These are phyloP conservation scores for Fonsecaea pedrosoi DNA, from an alignment of 2,329 filamentous ascomycete species.

Conservation along the genomic window DNA sequence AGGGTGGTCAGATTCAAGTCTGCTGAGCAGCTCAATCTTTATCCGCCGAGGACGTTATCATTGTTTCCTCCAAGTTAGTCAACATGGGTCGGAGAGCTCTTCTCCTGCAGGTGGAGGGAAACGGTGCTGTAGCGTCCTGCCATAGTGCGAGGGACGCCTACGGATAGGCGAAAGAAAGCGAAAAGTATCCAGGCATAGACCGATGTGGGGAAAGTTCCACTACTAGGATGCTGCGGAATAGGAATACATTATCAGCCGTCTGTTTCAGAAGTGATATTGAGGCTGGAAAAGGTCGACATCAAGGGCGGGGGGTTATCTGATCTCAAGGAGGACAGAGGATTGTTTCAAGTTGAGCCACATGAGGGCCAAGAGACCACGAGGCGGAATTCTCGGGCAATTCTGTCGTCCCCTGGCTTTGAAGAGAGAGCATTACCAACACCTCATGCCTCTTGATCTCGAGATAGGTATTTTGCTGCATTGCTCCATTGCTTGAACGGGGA, in stretches of 20 bases:
- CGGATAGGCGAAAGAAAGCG: conserved; percentile 14
- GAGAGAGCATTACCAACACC: background rate
- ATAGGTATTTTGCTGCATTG: background rate
- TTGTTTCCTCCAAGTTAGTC: background rate
- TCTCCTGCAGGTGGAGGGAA: background rate
- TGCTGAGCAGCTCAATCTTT: conserved; percentile 6
- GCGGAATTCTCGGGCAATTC: background rate
- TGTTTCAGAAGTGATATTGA: conserved; percentile 28
- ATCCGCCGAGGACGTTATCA: background rate
- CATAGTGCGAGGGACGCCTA: conserved; percentile 13
- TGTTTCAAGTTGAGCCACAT: conserved; percentile 23
- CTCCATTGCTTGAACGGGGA: background rate
- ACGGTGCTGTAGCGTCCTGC: background rate
- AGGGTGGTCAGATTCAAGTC: background rate
- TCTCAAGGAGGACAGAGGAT: conserved; percentile 9
- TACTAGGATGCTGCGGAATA: conserved; percentile 7
- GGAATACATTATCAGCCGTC: conserved; percentile 16
- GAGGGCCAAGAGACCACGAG: background rate
- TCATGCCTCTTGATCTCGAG: background rate
- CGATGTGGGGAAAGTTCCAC: conserved; percentile 13
- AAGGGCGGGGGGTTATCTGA: background rate
- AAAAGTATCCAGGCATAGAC: background rate
- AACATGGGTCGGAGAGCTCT: background rate
- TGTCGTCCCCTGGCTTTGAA: background rate
- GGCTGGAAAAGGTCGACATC: background rate